Evolutionary conservation across 441 rosid species (phyloP).

Genomic region (Hura crepitans): DNA sequence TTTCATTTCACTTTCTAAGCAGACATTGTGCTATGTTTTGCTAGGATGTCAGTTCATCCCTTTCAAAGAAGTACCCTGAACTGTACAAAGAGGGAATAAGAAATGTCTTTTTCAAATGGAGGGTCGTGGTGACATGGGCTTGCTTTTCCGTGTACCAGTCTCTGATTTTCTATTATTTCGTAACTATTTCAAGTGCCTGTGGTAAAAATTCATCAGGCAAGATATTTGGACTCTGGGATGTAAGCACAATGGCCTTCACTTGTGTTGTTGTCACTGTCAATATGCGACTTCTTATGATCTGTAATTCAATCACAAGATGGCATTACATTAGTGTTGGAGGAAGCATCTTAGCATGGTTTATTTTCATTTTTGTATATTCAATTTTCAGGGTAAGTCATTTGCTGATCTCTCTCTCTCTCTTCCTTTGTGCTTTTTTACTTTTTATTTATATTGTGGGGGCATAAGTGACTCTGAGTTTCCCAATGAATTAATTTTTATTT

Average conservation of each 20-base stretch:
- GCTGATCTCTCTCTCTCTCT: background rate
- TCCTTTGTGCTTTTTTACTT: background rate
- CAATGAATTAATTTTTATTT: background rate
- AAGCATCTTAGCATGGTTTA: conserved; percentile 88
- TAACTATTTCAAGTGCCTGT: conserved; percentile 49
- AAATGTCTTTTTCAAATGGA: conserved; percentile 86
- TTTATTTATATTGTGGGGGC: background rate
- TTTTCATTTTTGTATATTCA: conserved; percentile 70
- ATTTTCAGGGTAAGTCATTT: conserved; percentile 62
- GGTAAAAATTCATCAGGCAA: conserved; percentile 76
- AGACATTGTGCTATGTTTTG: background rate
- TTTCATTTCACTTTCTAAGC: background rate
- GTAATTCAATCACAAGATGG: conserved; percentile 91
- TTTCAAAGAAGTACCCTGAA: conserved; percentile 92
- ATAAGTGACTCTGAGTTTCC: background rate
- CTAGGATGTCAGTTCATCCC: conserved; percentile 94
- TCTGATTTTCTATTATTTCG: conserved; percentile 69
- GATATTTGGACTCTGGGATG: conserved; percentile 93
- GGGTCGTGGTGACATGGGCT: conserved; percentile 87
- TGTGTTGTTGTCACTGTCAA: conserved; percentile 93
- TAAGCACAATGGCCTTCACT: conserved; percentile 96
- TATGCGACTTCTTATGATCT: conserved; percentile 91
- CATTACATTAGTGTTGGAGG: conserved; percentile 90
- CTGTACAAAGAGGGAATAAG: conserved; percentile 87
- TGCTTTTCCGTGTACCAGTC: conserved; percentile 88